Percentiles rank a stretch among this genome's conserved stretches.
Evolutionary conservation across 257 asterid species (phyloP).

Genomic region (Perilla frutescens): DNA sequence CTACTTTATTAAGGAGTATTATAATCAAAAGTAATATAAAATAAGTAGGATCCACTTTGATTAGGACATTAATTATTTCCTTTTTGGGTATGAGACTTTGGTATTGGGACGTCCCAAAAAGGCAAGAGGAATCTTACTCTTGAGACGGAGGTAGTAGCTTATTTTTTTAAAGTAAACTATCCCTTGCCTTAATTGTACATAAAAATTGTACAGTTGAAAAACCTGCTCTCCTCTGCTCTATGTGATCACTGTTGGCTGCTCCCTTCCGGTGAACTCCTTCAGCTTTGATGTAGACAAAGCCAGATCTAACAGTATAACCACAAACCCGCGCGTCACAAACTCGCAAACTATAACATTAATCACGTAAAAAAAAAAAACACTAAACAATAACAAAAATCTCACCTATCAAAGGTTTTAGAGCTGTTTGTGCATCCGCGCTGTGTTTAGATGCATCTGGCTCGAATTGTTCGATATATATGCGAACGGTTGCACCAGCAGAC

Average conservation of each 20-base stretch:
- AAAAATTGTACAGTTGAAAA: background rate
- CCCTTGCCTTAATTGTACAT: too few species aligned
- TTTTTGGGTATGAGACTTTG: too few species aligned
- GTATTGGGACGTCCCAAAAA: too few species aligned
- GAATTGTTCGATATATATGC: constrained; percentile 81
- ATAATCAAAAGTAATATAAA: too few species aligned
- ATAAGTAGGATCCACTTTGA: too few species aligned
- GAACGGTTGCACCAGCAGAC: constrained; percentile 96
- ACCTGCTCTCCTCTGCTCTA: constrained; percentile 49
- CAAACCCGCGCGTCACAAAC: constrained; percentile 8
- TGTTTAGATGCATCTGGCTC: constrained; percentile 88
- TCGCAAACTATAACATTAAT: background rate
- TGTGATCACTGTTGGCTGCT: constrained; percentile 95
- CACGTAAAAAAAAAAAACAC: background rate
- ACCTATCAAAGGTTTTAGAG: constrained; percentile 88
- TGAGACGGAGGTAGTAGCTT: too few species aligned
- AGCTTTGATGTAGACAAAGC: constrained; percentile 82
- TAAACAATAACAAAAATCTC: constrained; percentile 8
- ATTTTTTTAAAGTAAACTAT: too few species aligned
- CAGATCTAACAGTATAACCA: constrained; percentile 57
- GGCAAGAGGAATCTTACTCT: too few species aligned
- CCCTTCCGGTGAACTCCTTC: constrained; percentile 91
- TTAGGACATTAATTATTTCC: too few species aligned
- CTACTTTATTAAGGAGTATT: too few species aligned
- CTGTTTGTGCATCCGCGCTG: constrained; percentile 80